These are phyloP conservation scores for Cutaneotrichosporon dermatis DNA, from an alignment of 1,284 basidiomycete species.

Conservation along the genomic window DNA sequence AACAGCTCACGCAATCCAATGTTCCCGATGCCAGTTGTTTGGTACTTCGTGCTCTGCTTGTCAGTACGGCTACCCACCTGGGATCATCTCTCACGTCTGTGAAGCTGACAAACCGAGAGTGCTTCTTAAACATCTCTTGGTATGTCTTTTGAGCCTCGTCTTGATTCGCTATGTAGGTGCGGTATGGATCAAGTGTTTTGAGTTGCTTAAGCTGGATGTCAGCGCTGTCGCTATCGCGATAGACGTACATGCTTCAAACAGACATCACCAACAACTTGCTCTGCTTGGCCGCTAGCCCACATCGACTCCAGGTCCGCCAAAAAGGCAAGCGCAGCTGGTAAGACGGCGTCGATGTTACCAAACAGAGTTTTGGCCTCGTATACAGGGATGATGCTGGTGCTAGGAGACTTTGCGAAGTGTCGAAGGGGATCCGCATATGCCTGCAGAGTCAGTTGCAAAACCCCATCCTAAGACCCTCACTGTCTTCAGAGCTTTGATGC, in stretches of 20 bases:
- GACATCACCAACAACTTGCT: conserved; percentile 74
- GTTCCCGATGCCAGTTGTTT: conserved; percentile 72
- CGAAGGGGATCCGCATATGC: conserved; percentile 88
- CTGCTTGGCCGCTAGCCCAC: conserved; percentile 53
- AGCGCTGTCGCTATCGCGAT: not conserved
- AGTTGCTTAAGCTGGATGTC: conserved; percentile 61
- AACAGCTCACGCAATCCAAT: conserved; percentile 88
- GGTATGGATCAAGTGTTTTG: conserved; percentile 82
- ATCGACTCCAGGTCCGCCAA: conserved; percentile 77
- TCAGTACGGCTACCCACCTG: not conserved
- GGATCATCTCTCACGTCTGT: conserved; percentile 25
- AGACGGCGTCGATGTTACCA: conserved; percentile 83
- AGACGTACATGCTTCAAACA: conserved; percentile 64
- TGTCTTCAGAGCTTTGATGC: conserved; percentile 41
- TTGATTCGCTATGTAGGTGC: conserved; percentile 82
- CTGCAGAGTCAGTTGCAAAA: conserved; percentile 25
- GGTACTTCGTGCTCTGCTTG: conserved; percentile 77
- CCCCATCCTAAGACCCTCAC: conserved; percentile 22
- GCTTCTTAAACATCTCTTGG: conserved; percentile 72
- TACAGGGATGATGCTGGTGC: conserved; percentile 75
- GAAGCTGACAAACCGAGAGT: conserved; percentile 69
- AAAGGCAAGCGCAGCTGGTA: conserved; percentile 83
- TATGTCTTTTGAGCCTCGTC: conserved; percentile 90
- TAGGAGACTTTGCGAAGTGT: conserved; percentile 74
- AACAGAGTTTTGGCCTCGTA: conserved; percentile 92